Percentiles rank a stretch among this genome's conserved stretches.
Evolutionary conservation across 352 stramenopile genomes (phyloP).

Genomic region (Phytopythium boreale): DNA sequence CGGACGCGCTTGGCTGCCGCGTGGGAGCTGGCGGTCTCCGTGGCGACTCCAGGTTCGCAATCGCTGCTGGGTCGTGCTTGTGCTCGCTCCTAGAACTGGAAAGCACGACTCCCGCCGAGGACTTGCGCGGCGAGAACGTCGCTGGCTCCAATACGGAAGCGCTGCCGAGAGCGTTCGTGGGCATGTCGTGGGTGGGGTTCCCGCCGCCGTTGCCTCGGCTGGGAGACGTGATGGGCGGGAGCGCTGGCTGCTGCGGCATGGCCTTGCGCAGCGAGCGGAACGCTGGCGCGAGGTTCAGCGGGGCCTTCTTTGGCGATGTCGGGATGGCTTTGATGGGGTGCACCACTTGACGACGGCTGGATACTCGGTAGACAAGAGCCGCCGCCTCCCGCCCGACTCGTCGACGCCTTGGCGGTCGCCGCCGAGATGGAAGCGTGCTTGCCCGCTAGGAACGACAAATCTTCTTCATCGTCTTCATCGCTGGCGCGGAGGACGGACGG

Average conservation of each 20-base stretch:
- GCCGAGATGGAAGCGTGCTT: constrained; percentile 6
- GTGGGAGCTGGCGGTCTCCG: neutral
- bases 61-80: neutral
- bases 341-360: constrained; percentile 10
- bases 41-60: neutral
- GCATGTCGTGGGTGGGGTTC: neutral
- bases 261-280: constrained; percentile 70
- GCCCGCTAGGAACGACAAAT: constrained; percentile 11
- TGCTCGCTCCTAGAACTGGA: neutral
- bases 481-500: neutral
- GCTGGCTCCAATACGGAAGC: neutral
- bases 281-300: constrained; percentile 54
- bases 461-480: constrained; percentile 3
- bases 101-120: neutral
- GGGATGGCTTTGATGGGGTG: constrained; percentile 61
- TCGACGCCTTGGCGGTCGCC: constrained; percentile 3
- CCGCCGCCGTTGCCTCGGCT: neutral
- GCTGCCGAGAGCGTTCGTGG: neutral
- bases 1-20: constrained; percentile 10
- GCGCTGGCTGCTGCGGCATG: constrained; percentile 57
- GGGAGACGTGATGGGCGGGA: constrained; percentile 48
- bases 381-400: neutral
- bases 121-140: neutral
- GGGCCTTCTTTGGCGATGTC: constrained; percentile 43
- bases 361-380: constrained; percentile 23